Base-by-base conservation (phyloP, 2,329 filamentous ascomycete genomes). In the Cytospora paraplurivora region DNA sequence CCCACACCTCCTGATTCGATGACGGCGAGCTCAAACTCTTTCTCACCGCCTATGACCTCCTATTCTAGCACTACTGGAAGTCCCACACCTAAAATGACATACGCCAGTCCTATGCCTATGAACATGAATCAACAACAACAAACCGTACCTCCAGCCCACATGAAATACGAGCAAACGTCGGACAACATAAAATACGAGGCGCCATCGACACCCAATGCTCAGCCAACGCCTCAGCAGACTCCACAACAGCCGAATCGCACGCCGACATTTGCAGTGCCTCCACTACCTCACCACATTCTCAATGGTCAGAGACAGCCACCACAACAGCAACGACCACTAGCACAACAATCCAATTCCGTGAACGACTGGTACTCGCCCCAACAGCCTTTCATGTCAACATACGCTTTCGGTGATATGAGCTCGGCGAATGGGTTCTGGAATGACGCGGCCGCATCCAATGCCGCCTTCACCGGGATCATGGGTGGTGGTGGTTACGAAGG, bases 321-420 rank as follows among this genome's bases (percentile, higher is more conserved):
- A 7, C 70, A 70, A 19, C 76, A 75, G 27, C 79, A 78, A 63
- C 77, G 80, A 49, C 79, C 79, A 4, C 71, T 82, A 1, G 76
- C 82, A 27, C 76, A 75, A 3, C 76, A 75, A 3, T 67, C 76
- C 3, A 74, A 76, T 1, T 75, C 74, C 7, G 72, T 77, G 4
- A 76, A 76, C 7, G 76, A 79, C 64, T 86, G 84, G 84, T 85
- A 83, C 73, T 79, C 77, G 12, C 80, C 81, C 0, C 81, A 81
- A 8, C 75, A 81, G 0, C 81, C 80, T 0, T 82, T 85, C 67
- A 81, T 85, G 56, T 81, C 82, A 2, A 82, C 83, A 0, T 84
- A 84, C 62, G 73, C 77, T 7, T 83, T 83, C 62, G 76, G 76
- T 41, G 75, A 75, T 19, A 76, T 77, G 69, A 75, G 74, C 62